Conservation (phyloP, 2,329 filamentous ascomycete species). For the Mycosphaerella sp. region DNA sequence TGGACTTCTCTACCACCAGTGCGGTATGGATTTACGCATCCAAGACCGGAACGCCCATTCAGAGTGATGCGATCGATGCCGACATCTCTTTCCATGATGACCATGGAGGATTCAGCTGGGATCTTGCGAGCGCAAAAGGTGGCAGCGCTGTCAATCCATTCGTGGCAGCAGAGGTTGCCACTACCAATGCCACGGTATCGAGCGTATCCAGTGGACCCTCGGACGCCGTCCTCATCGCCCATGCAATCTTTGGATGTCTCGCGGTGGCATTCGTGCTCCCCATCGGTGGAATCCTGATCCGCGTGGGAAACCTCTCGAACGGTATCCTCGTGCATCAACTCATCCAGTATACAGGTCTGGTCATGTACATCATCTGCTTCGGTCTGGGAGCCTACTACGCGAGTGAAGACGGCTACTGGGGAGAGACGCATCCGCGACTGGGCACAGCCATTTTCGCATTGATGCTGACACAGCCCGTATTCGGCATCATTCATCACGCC, state of each 20-base stretch:
- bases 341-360: slow-evolving; percentile 46
- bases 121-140: slow-evolving; percentile 46
- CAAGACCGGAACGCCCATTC: slow-evolving; percentile 43
- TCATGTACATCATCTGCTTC: slow-evolving; percentile 44
- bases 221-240: slow-evolving; percentile 34
- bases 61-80: slow-evolving; percentile 41
- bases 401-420: slow-evolving; percentile 25
- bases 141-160: slow-evolving; percentile 39
- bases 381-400: slow-evolving; percentile 43
- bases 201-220: slow-evolving; percentile 5
- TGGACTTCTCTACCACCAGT: slow-evolving; percentile 41
- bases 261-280: slow-evolving; percentile 44
- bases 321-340: slow-evolving; percentile 41
- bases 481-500: slow-evolving; percentile 49
- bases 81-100: slow-evolving; percentile 43
- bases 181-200: slow-evolving; percentile 3
- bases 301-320: slow-evolving; percentile 40
- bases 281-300: slow-evolving; percentile 40
- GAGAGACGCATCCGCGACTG: slow-evolving; percentile 49
- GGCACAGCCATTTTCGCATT: slow-evolving; percentile 46
- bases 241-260: slow-evolving; percentile 41
- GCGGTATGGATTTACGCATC: slow-evolving; percentile 49
- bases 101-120: slow-evolving; percentile 39
- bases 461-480: slow-evolving; percentile 50
- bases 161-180: slow-evolving; percentile 15